Base-by-base conservation (phyloP, 768 basidiomycete genomes). In the Mycena albidolilacea region DNA sequence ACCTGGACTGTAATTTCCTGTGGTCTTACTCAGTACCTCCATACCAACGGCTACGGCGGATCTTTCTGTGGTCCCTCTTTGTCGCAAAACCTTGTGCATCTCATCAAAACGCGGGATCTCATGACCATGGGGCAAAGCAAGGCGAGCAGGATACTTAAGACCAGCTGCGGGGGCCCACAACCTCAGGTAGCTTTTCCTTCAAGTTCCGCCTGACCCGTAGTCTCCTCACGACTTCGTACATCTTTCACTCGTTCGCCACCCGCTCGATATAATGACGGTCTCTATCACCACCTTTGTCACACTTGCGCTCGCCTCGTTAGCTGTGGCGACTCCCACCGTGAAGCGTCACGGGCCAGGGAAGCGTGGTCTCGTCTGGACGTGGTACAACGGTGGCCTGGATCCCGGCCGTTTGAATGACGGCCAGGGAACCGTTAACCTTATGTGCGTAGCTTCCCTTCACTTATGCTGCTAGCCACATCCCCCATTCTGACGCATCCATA, bases 261-360 rank as follows among this genome's bases (percentile, higher is more conserved):
- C 23, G 23, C 23, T 23, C 23, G 23, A 23, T n/a, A 19, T 52
- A 19, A 52, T 52, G 50, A 52, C n/a, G 50, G 8, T 21, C 50
- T 52, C 50, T 15, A 52, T 52, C 21, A 52, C 50, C 50, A n/a
- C 50, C 50, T 58, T 58, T 38, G 57, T 58, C 37, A 58, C 35
- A 5, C 57, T 58, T 23, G 57, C 57, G 15, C 57, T 58, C 15
- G 57, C 57, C 21, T 58, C 57, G 10, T 12, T 58, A 17, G 37
- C 57, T 17, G 10, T 58, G 57, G 57, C 57, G 57, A 38, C 21
- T 58, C 57, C 57, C 17, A 38, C 14, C 37, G 57, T 15, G 57
- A 58, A 58, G 17, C 57, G 57, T 37, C 57, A 58, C 37, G 57
- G 57, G 7, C 57, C 57, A 58, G 57, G 57, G 15, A 58, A 58